Evolutionary conservation across 2,329 filamentous ascomycete genomes (phyloP), one percentile per base, ranked within the genome.

Genomic region (Cordyceps farinosa): DNA sequence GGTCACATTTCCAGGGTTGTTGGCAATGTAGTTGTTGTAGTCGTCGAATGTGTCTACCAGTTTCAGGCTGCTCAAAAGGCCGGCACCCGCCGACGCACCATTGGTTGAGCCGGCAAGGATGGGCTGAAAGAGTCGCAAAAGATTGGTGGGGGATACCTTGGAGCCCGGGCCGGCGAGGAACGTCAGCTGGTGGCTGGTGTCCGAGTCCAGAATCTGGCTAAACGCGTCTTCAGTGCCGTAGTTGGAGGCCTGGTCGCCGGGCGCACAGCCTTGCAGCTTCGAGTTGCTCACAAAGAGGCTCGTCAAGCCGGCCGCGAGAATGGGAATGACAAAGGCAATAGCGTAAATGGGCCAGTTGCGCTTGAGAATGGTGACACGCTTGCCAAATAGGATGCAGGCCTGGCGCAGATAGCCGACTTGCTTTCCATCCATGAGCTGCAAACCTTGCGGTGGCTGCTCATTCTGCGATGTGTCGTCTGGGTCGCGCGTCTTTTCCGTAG

Each of bases 291-390:
- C 78, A 69, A 94, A 93, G 2, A 96, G 80, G 3, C 89, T 90
- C 0, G 92, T 90, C 17, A 97, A 77, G 0, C 88, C 91, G 22
- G 91, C 90, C 1, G 91, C 90, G 62, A 92, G 80, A 60, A 97
- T 84, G 0, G 93, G 93, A 13, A 97, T 85, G 1, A 92, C 68
- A 44, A 96, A 81, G 1, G 91, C 92, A 2, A 87, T 86, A 8
- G 88, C 71, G 63, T 92, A 92, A 0, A 92, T 90, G 52, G 94
- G 80, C 75, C 87, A 90, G 71, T 94, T 96, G 42, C 89, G 83
- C 69, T 89, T 88, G 58, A 96, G 80, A 42, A 97, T 89, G 0
- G 87, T 92, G 64, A 86, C 78, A 36, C 93, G 84, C 74, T 97
- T 97, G 61, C 81, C 78, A 73, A 96, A 91, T 7, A 97, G 78